A percentile compares a stretch with the other conserved stretches of the same genome.
These are phyloP conservation scores for Chenopodium formosanum DNA, from an alignment of 148 eudicot species.

Conservation along the genomic window DNA sequence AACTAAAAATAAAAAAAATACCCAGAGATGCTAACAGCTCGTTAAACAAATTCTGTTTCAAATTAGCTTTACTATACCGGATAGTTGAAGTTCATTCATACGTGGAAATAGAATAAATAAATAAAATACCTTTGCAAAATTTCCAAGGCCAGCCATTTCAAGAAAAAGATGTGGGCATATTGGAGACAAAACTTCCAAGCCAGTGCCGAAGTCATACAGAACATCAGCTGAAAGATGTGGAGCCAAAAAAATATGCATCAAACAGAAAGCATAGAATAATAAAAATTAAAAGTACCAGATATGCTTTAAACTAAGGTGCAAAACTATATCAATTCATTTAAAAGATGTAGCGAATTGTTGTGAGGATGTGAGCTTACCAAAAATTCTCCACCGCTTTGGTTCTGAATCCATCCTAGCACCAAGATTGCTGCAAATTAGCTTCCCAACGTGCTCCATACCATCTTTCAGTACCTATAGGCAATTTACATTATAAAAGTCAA, in stretches of 20 bases:
- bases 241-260: conserved; percentile 18
- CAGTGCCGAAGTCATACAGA: conserved; percentile 89
- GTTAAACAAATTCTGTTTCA: not conserved
- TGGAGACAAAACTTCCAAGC: conserved; percentile 94
- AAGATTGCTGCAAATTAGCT: conserved; percentile 92
- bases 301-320: conserved; percentile 5
- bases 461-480: conserved; percentile 75
- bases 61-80: not conserved
- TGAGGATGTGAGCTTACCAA: conserved; percentile 43
- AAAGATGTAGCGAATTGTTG: not conserved
- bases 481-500: conserved; percentile 1
- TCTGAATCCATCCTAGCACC: conserved; percentile 99
- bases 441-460: conserved; percentile 98
- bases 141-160: conserved; percentile 96
- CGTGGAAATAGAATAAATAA: not conserved
- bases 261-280: not conserved
- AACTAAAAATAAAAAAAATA: not conserved
- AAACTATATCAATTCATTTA: not conserved
- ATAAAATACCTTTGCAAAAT: conserved; percentile 79
- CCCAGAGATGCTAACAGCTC: not conserved
- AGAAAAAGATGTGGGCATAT: conserved; percentile 94
- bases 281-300: not conserved
- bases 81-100: not conserved
- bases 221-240: conserved; percentile 75
- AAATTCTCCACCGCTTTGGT: conserved; percentile 94